Percentiles rank a stretch among this genome's conserved stretches.
Conservation (phyloP, 2,329 filamentous ascomycete genomes). For the Lachnellula occidentalis region DNA sequence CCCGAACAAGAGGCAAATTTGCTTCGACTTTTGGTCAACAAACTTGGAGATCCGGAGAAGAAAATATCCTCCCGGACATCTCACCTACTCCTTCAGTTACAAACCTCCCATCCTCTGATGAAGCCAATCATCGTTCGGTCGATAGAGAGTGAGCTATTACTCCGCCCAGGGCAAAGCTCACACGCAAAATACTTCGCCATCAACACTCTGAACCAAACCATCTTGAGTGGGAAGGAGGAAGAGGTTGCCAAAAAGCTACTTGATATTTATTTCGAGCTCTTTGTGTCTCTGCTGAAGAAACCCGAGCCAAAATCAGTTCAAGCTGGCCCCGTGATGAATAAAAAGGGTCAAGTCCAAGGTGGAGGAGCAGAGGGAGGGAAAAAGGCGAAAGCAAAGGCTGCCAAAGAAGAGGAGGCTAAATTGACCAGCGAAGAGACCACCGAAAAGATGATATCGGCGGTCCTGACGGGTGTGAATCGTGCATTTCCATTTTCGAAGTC, state of each 20-base stretch:
- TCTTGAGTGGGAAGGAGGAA: conserved; percentile 79
- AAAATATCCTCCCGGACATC: conserved; percentile 94
- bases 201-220: conserved; percentile 95
- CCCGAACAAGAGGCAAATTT: conserved; percentile 96
- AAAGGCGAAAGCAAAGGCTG: conserved; percentile 40
- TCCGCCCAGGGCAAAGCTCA: conserved; percentile 78
- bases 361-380: conserved; percentile 47
- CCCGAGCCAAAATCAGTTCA: conserved; percentile 33
- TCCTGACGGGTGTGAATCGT: conserved; percentile 91
- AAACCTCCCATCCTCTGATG: conserved; percentile 88
- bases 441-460: conserved; percentile 87
- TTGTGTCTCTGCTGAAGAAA: conserved; percentile 72
- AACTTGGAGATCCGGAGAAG: conserved; percentile 88
- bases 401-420: conserved; percentile 35
- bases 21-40: conserved; percentile 86
- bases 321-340: conserved; percentile 40
- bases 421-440: conserved; percentile 45
- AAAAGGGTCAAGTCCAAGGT: conserved; percentile 46
- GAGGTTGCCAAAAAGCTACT: conserved; percentile 74
- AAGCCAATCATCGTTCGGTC: conserved; percentile 79
- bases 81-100: conserved; percentile 85
- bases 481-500: conserved; percentile 88
- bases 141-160: conserved; percentile 82
- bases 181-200: conserved; percentile 94
- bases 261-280: conserved; percentile 87